Evolutionary conservation across 1,284 basidiomycete species (phyloP).

Genomic region (Neolentinus lepideus): DNA sequence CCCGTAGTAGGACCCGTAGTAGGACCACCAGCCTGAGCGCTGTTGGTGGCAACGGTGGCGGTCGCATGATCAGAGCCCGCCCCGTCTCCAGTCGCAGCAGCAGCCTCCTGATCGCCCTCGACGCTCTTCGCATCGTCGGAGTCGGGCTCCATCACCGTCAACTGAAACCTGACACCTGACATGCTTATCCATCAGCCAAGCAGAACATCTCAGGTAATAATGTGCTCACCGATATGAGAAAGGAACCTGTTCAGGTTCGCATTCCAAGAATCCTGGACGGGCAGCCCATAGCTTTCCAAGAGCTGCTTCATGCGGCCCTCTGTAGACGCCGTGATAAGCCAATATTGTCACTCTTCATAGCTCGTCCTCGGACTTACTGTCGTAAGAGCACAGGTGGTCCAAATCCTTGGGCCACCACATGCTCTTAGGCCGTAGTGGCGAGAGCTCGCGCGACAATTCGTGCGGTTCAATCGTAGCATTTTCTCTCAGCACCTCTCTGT

Average conservation of each 20-base stretch:
- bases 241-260: constrained; percentile 47
- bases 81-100: too few species aligned
- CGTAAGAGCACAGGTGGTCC: constrained; percentile 41
- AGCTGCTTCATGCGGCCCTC: constrained; percentile 31
- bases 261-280: constrained; percentile 29
- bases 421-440: constrained; percentile 36
- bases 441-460: constrained; percentile 36
- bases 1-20: too few species aligned
- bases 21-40: too few species aligned
- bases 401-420: constrained; percentile 40
- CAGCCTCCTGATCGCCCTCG: too few species aligned
- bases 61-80: too few species aligned
- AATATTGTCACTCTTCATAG: background rate
- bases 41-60: too few species aligned
- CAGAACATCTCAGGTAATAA: background rate
- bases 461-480: constrained; percentile 36
- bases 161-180: too few species aligned
- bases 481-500: constrained; percentile 39
- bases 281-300: constrained; percentile 39
- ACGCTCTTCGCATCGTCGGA: too few species aligned
- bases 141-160: too few species aligned
- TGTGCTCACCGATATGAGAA: constrained; percentile 39
- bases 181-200: too few species aligned
- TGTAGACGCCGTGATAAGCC: constrained; percentile 12
- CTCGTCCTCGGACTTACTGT: constrained; percentile 30